Conservation (phyloP, 164 flowering plant genomes). For the Stephania cephalantha region DNA sequence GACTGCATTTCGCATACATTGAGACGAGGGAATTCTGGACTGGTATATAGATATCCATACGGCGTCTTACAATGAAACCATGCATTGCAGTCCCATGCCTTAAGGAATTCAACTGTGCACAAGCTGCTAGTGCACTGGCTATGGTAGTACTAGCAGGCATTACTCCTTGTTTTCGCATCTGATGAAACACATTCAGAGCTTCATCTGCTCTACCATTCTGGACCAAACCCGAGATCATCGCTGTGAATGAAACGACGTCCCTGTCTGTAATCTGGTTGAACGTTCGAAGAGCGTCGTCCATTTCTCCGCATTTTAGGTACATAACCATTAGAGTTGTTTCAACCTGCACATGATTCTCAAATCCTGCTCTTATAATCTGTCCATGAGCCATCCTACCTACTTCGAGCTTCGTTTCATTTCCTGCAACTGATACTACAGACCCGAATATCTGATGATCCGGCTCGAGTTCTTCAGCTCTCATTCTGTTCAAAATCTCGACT, state of each 20-base stretch:
- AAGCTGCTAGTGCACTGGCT: constrained; percentile 69
- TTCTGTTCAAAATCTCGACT: constrained; percentile 36
- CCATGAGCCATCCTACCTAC: constrained; percentile 59
- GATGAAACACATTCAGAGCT: constrained; percentile 41
- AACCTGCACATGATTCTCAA: constrained; percentile 35
- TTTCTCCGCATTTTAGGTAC: constrained; percentile 50
- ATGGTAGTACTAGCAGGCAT: constrained; percentile 52
- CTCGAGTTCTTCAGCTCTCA: constrained; percentile 36
- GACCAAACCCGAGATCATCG: constrained; percentile 73
- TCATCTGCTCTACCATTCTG: constrained; percentile 50
- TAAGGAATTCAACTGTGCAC: constrained; percentile 53
- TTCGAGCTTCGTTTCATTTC: constrained; percentile 23
- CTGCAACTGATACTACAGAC: constrained; percentile 34
- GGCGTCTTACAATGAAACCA: constrained; percentile 50
- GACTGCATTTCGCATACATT: constrained; percentile 72
- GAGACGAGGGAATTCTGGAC: constrained; percentile 65
- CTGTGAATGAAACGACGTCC: constrained; percentile 66
- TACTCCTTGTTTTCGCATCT: constrained; percentile 43
- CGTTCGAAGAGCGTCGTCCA: constrained; percentile 34
- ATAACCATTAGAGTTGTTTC: constrained; percentile 53
- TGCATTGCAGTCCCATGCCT: constrained; percentile 53
- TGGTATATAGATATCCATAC: constrained; percentile 38
- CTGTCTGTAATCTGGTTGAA: constrained; percentile 35
- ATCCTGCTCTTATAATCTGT: constrained; percentile 42
- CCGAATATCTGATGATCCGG: constrained; percentile 64